phyloP scores from a whole-genome alignment of 768 basidiomycete species.

The Leccinum variicolor region DNA sequence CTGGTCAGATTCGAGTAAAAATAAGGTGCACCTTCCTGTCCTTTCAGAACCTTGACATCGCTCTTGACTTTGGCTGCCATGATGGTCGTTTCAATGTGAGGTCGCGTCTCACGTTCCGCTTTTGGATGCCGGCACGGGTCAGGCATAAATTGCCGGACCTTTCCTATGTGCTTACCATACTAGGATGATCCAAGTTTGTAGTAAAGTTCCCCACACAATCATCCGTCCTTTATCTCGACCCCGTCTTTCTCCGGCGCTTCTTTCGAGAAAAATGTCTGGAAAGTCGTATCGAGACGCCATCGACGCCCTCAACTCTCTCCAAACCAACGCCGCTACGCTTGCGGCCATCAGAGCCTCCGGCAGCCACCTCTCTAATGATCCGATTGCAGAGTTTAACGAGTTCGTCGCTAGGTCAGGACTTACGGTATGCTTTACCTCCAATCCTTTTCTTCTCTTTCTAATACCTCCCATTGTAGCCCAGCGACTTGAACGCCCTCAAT shows the following conservation, averaged over 20 bases:
- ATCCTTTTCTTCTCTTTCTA: constrained; percentile 5
- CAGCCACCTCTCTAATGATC: constrained; percentile 45
- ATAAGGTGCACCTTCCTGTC: constrained; percentile 56
- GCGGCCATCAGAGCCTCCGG: constrained; percentile 80
- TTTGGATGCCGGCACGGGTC: not conserved
- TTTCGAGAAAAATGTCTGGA: constrained; percentile 47
- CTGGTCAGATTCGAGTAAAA: not conserved
- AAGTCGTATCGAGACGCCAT: constrained; percentile 70
- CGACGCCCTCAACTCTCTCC: constrained; percentile 70
- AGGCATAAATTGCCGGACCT: not conserved
- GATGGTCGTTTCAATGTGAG: constrained; percentile 10
- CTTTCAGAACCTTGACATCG: constrained; percentile 65
- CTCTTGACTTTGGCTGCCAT: constrained; percentile 51
- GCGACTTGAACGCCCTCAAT: constrained; percentile 83
- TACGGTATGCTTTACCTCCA: constrained; percentile 45
- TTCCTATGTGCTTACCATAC: not conserved
- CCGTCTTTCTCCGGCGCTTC: constrained; percentile 2
- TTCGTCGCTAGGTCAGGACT: constrained; percentile 88
- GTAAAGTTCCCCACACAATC: not conserved
- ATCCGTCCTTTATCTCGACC: constrained; percentile 7
- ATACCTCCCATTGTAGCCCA: constrained; percentile 47
- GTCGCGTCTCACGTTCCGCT: not conserved
- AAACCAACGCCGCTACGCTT: constrained; percentile 91
- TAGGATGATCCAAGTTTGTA: constrained; percentile 6
- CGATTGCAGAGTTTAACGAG: constrained; percentile 87